Base-by-base conservation (phyloP, 257 asterid species). In the Plectranthus barbatus region DNA sequence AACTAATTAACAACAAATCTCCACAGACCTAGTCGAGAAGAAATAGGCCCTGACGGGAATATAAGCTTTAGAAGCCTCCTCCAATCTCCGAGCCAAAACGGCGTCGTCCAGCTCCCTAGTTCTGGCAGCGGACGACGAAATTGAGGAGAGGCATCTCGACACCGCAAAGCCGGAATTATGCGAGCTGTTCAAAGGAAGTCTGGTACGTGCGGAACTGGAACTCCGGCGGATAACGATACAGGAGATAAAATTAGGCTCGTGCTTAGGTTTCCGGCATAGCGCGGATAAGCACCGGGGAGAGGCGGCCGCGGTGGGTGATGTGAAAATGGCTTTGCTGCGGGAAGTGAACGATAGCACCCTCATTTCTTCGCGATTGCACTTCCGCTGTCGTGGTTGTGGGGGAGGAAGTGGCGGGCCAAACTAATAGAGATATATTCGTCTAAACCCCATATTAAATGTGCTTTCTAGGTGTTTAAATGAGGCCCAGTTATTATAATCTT, bases 1-100 rank as follows among this genome's bases (percentile, higher is more conserved):
- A 3, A 48, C 7, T 1, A 15, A 47, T 17, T 9, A 9, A 15
- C 2, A 4, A 9, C 0, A 4, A 6, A 29, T 4, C 17, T 73
- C 50, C 42, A 19, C 68, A 41, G 73, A 92, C 98, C 98, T 89
- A 42, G 96, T 92, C 63, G 97, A 86, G 87, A 86, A 80, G 83
- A 92, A 83, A 72, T 76, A 92, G 52, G 98, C 98, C 77, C 93
- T 85, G 68, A 92, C 98, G 10, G 98, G 82, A 60, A 91, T 79
- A 64, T 76, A 66, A 65, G 77, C 64, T 15, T 64, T 70, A 41
- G 83, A 51, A 54, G 72, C 75, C 49, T 74, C 80, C 76, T 31
- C 68, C 80, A 26, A 63, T 66, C 23, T 74, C 31, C 44, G 80
- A 15, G 68, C 52, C 9, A 77, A 33, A 64, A 72, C 63, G 56